A percentile compares a stretch with the other conserved stretches of the same genome.
These are phyloP conservation scores for Fusarium tjaetaba DNA, from an alignment of 2,329 filamentous ascomycete species.

Conservation along the genomic window DNA sequence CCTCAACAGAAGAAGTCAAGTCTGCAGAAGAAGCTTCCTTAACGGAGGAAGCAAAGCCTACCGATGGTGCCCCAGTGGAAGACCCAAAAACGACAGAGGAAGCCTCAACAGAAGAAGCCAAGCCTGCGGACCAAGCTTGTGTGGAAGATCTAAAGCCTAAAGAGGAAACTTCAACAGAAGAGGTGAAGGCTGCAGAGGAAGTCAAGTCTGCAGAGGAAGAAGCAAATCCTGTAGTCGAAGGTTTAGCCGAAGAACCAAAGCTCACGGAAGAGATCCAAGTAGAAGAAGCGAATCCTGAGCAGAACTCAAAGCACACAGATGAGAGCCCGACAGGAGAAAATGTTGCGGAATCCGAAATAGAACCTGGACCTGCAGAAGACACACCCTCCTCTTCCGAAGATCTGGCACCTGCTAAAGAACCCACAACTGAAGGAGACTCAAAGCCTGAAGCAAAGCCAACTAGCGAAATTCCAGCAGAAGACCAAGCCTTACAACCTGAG, in stretches of 20 bases:
- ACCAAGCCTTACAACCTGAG: constrained; percentile 6
- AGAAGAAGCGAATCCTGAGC: neutral
- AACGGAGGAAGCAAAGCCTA: neutral
- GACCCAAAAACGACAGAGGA: neutral
- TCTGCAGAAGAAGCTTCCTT: neutral
- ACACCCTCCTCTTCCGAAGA: neutral
- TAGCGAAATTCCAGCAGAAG: neutral
- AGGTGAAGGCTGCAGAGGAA: neutral
- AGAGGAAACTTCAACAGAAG: neutral
- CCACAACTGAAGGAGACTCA: neutral
- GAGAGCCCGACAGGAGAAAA: neutral
- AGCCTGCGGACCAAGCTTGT: neutral
- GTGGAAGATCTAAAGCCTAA: neutral
- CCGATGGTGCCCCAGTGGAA: neutral
- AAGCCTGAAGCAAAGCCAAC: neutral
- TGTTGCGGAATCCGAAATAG: neutral
- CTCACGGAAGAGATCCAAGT: neutral
- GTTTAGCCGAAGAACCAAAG: neutral
- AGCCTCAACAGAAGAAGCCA: neutral
- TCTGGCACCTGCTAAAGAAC: neutral
- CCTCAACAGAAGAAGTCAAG: neutral
- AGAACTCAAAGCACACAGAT: neutral
- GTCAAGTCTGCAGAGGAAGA: neutral
- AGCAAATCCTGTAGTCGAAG: neutral
- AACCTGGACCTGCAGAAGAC: neutral